Percentiles rank a stretch among this genome's conserved stretches.
phyloP scores from a whole-genome alignment of 73 alveolate species.

The Paramecium sonneborni region DNA sequence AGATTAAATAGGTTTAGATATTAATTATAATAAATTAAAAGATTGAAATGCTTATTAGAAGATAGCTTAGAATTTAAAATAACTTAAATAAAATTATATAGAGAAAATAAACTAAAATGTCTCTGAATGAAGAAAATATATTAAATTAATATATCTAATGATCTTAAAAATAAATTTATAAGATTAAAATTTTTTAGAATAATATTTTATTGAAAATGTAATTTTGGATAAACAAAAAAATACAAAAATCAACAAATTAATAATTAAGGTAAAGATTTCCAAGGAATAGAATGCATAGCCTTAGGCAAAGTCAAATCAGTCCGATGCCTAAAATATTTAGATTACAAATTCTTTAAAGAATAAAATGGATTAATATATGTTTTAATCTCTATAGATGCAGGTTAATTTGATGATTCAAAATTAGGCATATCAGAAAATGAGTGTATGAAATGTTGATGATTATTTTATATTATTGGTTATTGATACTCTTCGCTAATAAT shows the following conservation, averaged over 20 bases:
- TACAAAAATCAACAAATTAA: not conserved
- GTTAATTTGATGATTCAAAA: not conserved
- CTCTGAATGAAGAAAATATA: not conserved
- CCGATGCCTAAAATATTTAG: not conserved
- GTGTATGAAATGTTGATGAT: not conserved
- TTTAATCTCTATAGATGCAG: not conserved
- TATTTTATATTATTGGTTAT: not conserved
- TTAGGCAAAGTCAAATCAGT: not conserved
- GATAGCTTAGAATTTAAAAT: constrained; percentile 44
- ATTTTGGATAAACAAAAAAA: not conserved
- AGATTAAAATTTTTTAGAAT: not conserved
- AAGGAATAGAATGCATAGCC: not conserved
- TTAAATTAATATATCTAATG: not conserved
- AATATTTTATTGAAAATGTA: not conserved
- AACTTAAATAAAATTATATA: not conserved
- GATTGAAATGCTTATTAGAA: constrained; percentile 19
- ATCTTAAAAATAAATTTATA: not conserved
- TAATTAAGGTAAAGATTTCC: constrained; percentile 8
- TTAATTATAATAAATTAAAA: not conserved
- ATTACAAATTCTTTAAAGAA: not conserved
- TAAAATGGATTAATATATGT: not conserved
- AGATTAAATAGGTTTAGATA: not conserved
- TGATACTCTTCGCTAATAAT: not conserved
- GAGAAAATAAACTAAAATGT: not conserved
- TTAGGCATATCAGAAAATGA: constrained; percentile 14